phyloP scores from a whole-genome alignment of 2,329 filamentous ascomycete genomes.

The Fusarium nurragi region DNA sequence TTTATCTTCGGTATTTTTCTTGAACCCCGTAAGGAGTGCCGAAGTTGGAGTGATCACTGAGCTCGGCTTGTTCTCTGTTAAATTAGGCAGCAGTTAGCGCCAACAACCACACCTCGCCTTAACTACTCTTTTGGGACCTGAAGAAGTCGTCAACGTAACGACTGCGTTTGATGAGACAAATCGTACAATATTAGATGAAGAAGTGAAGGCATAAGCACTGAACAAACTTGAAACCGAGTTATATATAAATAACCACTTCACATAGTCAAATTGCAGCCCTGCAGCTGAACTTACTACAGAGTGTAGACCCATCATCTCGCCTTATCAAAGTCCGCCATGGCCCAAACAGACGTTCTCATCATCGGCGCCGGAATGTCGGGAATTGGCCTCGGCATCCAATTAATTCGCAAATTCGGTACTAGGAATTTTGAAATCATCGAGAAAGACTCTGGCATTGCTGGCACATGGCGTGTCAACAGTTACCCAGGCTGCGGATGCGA shows the following conservation, averaged over 20 bases:
- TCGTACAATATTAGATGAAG: neutral
- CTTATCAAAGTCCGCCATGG: neutral
- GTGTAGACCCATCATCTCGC: no score
- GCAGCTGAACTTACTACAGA: neutral
- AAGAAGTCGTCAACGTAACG: neutral
- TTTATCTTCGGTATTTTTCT: no score
- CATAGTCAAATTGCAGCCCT: neutral
- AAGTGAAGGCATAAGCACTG: neutral
- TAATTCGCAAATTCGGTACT: conserved; percentile 28
- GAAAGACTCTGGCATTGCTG: conserved; percentile 35
- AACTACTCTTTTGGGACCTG: conserved; percentile 1
- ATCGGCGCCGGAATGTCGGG: conserved; percentile 46
- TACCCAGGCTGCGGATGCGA: conserved; percentile 45
- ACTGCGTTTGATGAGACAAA: neutral
- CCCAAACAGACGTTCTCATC: conserved; percentile 37
- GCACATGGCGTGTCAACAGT: conserved; percentile 43
- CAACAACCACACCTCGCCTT: neutral
- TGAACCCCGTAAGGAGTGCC: neutral
- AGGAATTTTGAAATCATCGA: conserved; percentile 42
- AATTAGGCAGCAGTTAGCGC: neutral
- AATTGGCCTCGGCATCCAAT: conserved; percentile 38
- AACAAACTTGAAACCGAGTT: neutral
- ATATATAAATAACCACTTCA: neutral
- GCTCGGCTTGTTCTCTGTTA: conserved; percentile 8
- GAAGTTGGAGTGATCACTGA: fast-evolving